Evolutionary conservation across 805 yeast genomes (phyloP), one percentile per base, ranked within the genome.

Genomic region (Scheffersomyces lignosus): DNA sequence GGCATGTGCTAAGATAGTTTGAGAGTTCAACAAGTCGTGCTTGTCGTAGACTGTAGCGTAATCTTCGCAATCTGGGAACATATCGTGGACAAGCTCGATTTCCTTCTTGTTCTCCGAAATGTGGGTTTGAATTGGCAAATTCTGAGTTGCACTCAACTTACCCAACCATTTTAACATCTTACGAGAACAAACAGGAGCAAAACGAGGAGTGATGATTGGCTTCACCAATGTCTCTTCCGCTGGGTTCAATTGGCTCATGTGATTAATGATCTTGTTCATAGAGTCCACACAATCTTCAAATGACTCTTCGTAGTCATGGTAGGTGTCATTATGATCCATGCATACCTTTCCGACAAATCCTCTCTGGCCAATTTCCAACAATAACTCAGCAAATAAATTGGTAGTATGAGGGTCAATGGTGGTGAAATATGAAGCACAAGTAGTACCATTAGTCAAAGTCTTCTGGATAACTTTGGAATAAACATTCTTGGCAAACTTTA

Each of bases 311-410:
- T 77, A 83, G 20, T 76, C 83, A 0, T 93, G 95, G 44, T 46
- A 66, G 3, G 51, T 35, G 1, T 87, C 77, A 62, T 87, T 82
- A 43, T 77, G 75, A 55, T 89, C 83, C 98, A 93, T 93, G 57
- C 98, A 93, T 15, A 88, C 96, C 50, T 91, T 83, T 3, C 99
- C 99, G 26, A 93, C 79, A 36, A 86, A 74, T 0, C 96, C 96
- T 43, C 97, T 70, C 61, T 90, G 98, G 26, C 96, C 96, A 20
- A 65, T 48, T 27, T 66, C 42, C 9, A 81, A 63, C 24, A 91
- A 80, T 12, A 84, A 56, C 40, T 83, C 84, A 1, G 95, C 96
- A 51, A 93, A 75, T 25, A 83, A 49, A 34, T 82, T 82, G 2
- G 97, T 77, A 3, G 96, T 81, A 5, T 75, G 77, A 0, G 81